Conservation (phyloP, 306 rosid genomes). For the Comarum palustre region DNA sequence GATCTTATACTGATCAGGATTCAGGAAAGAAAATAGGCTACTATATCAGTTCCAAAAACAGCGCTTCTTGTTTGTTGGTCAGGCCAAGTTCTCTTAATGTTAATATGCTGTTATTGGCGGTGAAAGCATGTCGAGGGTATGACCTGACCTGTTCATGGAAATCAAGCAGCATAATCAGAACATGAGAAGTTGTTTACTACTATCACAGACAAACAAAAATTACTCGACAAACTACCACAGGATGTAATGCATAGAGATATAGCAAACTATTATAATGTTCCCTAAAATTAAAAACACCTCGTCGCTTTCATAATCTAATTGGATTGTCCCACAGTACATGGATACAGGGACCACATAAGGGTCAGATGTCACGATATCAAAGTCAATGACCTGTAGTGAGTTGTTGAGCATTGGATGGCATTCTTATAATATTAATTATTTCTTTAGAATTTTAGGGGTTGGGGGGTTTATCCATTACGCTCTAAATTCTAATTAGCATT, state of each 20-base stretch:
- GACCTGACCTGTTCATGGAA: constrained; percentile 62
- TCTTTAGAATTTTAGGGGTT: neutral
- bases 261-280: neutral
- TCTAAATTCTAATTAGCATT: neutral
- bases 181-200: neutral
- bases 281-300: neutral
- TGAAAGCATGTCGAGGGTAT: constrained; percentile 61
- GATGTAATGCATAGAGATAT: neutral
- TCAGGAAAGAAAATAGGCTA: neutral
- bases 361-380: neutral
- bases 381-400: neutral
- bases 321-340: neutral
- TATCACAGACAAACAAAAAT: neutral
- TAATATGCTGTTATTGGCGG: constrained; percentile 39
- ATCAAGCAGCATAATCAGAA: constrained; percentile 17
- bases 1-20: neutral
- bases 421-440: neutral
- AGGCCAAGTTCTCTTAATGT: constrained; percentile 70
- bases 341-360: neutral
- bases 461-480: neutral
- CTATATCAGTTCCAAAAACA: constrained; percentile 70
- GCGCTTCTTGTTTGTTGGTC: constrained; percentile 71
- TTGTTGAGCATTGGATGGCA: no score
- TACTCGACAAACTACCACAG: neutral
- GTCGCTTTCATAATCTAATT: neutral